These are phyloP conservation scores for Diddensiella santjacobensis DNA, from an alignment of 805 yeast species.

Conservation along the genomic window DNA sequence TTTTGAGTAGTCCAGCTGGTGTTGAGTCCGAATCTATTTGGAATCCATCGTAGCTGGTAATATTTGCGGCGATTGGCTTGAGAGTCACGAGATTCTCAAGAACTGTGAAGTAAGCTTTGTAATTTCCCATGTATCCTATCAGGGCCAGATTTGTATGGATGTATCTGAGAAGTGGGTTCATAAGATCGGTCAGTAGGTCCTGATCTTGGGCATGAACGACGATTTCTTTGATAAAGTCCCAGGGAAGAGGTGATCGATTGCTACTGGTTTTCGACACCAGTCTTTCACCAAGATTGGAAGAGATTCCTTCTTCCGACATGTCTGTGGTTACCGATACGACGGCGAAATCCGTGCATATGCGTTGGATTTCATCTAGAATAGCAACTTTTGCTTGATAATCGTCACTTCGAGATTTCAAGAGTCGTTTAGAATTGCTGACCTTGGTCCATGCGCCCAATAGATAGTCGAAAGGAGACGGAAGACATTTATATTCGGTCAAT, in stretches of 20 bases:
- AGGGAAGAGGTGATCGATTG: constrained; percentile 21
- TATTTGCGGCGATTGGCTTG: constrained; percentile 57
- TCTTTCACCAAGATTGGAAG: constrained; percentile 15
- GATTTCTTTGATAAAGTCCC: constrained; percentile 54
- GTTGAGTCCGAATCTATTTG: constrained; percentile 39
- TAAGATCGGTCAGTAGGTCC: constrained; percentile 57
- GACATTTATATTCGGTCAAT: constrained; percentile 15
- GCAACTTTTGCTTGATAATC: constrained; percentile 36
- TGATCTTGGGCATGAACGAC: constrained; percentile 60
- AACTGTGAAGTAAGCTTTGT: constrained; percentile 47
- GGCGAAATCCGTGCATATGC: constrained; percentile 48
- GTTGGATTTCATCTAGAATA: constrained; percentile 41
- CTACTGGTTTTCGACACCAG: constrained; percentile 13
- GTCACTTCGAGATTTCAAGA: constrained; percentile 40
- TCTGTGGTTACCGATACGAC: constrained; percentile 27
- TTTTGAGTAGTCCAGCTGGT: constrained; percentile 53
- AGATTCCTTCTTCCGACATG: constrained; percentile 12
- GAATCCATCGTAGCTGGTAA: constrained; percentile 57
- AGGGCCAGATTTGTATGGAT: constrained; percentile 36
- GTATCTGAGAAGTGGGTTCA: constrained; percentile 45
- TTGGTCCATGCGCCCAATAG: constrained; percentile 43
- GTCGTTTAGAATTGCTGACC: constrained; percentile 39
- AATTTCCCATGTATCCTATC: constrained; percentile 40
- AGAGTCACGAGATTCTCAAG: constrained; percentile 53
- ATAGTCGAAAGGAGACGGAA: constrained; percentile 44